phyloP scores from a whole-genome alignment of 108 stramenopile genomes.

The Fragilaria crotonensis region DNA sequence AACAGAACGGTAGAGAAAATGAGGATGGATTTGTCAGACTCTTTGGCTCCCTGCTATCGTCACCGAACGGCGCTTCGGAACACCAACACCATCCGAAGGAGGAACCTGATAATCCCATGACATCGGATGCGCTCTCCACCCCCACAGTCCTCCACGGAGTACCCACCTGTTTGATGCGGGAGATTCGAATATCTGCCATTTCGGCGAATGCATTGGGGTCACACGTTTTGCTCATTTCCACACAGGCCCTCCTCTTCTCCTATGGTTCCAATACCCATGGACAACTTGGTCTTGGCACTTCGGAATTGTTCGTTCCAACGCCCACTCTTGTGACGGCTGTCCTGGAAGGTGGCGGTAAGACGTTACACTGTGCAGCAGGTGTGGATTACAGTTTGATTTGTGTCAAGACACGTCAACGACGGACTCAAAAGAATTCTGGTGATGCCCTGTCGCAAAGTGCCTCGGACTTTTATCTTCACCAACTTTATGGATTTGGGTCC shows the following conservation, averaged over 20 bases:
- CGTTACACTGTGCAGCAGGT: constrained; percentile 71
- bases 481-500: constrained; percentile 78
- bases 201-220: constrained; percentile 76
- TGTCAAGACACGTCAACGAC: constrained; percentile 54
- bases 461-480: constrained; percentile 43
- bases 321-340: constrained; percentile 74
- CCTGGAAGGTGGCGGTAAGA: constrained; percentile 78
- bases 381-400: constrained; percentile 72
- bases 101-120: constrained; percentile 2
- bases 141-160: constrained; percentile 48
- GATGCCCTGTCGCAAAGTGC: constrained; percentile 13
- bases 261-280: constrained; percentile 73
- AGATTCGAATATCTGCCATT: constrained; percentile 54
- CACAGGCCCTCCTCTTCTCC: constrained; percentile 66
- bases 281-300: constrained; percentile 64
- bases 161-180: constrained; percentile 64
- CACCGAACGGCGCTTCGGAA: background rate
- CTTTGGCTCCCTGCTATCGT: background rate
- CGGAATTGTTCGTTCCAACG: constrained; percentile 25
- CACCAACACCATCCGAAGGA: background rate
- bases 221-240: constrained; percentile 70
- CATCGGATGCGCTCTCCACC: constrained; percentile 7
- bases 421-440: constrained; percentile 6
- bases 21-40: constrained; percentile 1
- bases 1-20: background rate